Base-by-base conservation (phyloP, 805 yeast genomes). In the Saccharomycopsis selenospora region DNA sequence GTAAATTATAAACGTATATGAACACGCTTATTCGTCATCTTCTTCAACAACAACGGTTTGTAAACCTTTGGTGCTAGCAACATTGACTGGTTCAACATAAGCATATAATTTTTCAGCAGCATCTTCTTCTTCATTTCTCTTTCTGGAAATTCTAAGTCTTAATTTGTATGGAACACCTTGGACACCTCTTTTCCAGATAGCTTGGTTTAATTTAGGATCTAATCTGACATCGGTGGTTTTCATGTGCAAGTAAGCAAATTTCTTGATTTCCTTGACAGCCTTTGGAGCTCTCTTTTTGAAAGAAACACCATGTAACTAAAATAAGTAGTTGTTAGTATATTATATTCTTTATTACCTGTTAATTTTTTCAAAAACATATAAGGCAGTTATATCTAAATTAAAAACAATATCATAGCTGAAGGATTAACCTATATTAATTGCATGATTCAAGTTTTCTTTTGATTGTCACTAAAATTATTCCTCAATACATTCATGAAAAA, bases 201-300 rank as follows among this genome's bases (percentile, higher is more conserved):
- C 95, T 76, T 90, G 93, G 86, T 93, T 93, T 75, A 93, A 80
- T 76, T 82, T 87, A 71, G 99, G 98, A 77, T 93, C 98, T 68
- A 93, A 77, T 82, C 99, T 93, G 74, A 93, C 98, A 73, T 93
- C 99, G 60, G 85, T 75, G 67, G 99, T 93, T 72, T 98, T 98
- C 93, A 93, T 88, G 85, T 91, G 97, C 79, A 87, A 82, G 72
- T 86, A 80, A 70, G 98, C 97, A 72, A 93, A 93, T 77, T 86
- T 89, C 82, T 88, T 91, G 80, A 93, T 90, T 77, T 89, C 99
- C 86, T 88, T 93, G 77, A 91, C 93, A 67, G 99, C 99, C 72
- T 79, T 87, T 78, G 99, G 99, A 69, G 99, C 99, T 80, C 97
- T 89, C 85, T 85, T 86, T 83, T 93, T 93, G 96, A 91, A 93